These are phyloP conservation scores for Venturia pyrina DNA, from an alignment of 2,329 filamentous ascomycete species.

Conservation along the genomic window DNA sequence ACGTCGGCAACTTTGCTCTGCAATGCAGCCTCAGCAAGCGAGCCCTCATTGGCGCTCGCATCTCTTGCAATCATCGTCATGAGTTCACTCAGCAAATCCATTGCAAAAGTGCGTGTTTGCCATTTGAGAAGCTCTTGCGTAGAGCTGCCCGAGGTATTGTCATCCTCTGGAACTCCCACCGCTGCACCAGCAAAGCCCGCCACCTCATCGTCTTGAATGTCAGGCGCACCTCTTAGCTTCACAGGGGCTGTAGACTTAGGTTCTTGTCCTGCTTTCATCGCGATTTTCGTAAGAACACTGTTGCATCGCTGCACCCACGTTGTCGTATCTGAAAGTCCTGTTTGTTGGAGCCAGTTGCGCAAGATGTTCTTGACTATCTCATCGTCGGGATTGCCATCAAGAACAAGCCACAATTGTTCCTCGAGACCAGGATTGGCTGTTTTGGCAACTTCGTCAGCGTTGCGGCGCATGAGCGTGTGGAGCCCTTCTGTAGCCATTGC, in stretches of 20 bases:
- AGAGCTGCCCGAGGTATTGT: slow-evolving; percentile 27
- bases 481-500: slow-evolving; percentile 79
- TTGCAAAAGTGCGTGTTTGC: slow-evolving; percentile 91
- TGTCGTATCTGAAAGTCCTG: slow-evolving; percentile 66
- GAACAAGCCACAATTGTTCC: slow-evolving; percentile 81
- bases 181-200: slow-evolving; percentile 81
- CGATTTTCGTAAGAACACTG: slow-evolving; percentile 77
- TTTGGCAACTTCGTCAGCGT: slow-evolving; percentile 70
- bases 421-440: slow-evolving; percentile 72
- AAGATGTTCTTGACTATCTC: slow-evolving; percentile 79
- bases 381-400: slow-evolving; percentile 65
- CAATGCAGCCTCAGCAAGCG: slow-evolving; percentile 64
- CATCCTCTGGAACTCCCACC: slow-evolving; percentile 41
- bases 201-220: slow-evolving; percentile 91
- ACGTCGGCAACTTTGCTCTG: slow-evolving; percentile 84
- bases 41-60: slow-evolving; percentile 61
- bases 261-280: slow-evolving; percentile 46
- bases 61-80: slow-evolving; percentile 71
- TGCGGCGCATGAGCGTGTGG: slow-evolving; percentile 89
- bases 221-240: slow-evolving; percentile 49
- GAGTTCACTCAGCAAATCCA: slow-evolving; percentile 78
- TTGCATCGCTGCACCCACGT: slow-evolving; percentile 88
- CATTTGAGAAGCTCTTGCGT: slow-evolving; percentile 83
- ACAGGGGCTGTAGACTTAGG: slow-evolving; percentile 29
- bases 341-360: slow-evolving; percentile 87